These are phyloP conservation scores for Aspergillus wentii DNA, from an alignment of 495 filamentous ascomycete species.

Conservation along the genomic window DNA sequence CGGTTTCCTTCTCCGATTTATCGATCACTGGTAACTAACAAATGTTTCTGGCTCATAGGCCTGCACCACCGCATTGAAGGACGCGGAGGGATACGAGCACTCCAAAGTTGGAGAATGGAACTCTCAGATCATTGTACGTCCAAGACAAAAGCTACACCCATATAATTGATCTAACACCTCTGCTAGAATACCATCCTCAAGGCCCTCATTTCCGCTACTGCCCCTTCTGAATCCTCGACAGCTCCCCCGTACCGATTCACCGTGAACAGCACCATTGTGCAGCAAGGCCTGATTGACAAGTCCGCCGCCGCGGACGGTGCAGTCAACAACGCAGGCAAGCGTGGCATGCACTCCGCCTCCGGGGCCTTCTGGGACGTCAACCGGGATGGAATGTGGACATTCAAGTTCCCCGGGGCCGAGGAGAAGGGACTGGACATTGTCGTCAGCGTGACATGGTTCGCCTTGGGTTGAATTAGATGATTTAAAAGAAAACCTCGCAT, in stretches of 20 bases:
- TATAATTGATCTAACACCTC: slow-evolving; percentile 2
- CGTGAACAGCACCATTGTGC: slow-evolving; percentile 96
- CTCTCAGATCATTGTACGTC: slow-evolving; percentile 77
- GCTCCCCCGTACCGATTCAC: slow-evolving; percentile 73
- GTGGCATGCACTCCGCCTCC: slow-evolving; percentile 93
- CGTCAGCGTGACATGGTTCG: slow-evolving; percentile 86
- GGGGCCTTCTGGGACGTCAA: slow-evolving; percentile 98
- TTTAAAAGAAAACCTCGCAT: slow-evolving; percentile 6
- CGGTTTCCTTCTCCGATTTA: neutral
- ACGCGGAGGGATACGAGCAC: slow-evolving; percentile 75
- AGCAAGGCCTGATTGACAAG: slow-evolving; percentile 58
- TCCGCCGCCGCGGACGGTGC: slow-evolving; percentile 31
- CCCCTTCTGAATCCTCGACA: slow-evolving; percentile 46
- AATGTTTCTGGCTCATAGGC: slow-evolving; percentile 66
- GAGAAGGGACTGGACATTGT: slow-evolving; percentile 87
- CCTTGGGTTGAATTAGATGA: slow-evolving; percentile 28
- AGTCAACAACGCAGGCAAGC: slow-evolving; percentile 60
- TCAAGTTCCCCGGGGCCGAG: slow-evolving; percentile 84
- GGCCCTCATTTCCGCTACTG: slow-evolving; percentile 76
- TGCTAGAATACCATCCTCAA: slow-evolving; percentile 78
- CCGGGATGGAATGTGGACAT: slow-evolving; percentile 96
- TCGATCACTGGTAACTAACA: slow-evolving; percentile 1
- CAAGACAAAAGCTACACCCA: slow-evolving; percentile 2
- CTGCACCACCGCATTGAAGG: slow-evolving; percentile 71
- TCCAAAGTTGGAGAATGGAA: slow-evolving; percentile 79